These are phyloP conservation scores for Candolleomyces efflorescens DNA, from an alignment of 768 basidiomycete genomes.

Conservation along the genomic window DNA sequence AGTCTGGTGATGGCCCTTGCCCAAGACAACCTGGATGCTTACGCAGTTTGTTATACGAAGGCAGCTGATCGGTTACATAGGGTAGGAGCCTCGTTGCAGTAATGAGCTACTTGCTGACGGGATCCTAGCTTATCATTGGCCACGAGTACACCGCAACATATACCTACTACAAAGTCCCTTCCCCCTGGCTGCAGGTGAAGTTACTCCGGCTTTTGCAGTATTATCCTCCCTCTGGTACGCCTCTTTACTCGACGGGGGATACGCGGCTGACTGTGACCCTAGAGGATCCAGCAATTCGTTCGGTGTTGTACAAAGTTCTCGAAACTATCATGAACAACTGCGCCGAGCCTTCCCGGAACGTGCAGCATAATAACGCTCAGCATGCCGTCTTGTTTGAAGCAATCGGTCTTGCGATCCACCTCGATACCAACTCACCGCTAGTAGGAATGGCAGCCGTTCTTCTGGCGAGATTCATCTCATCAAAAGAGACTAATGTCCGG, in stretches of 20 bases:
- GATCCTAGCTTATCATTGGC: constrained; percentile 76
- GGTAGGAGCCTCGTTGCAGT: constrained; percentile 37
- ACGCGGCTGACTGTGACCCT: constrained; percentile 6
- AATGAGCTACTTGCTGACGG: constrained; percentile 4
- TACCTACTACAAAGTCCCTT: constrained; percentile 96
- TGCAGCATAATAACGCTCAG: constrained; percentile 98
- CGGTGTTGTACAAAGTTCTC: constrained; percentile 76
- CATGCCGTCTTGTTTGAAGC: constrained; percentile 98
- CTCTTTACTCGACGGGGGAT: constrained; percentile 15
- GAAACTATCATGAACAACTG: constrained; percentile 89
- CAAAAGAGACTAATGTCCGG: constrained; percentile 97
- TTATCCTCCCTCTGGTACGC: constrained; percentile 85
- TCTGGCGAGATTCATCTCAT: constrained; percentile 93
- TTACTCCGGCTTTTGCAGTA: constrained; percentile 90
- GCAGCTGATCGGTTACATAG: constrained; percentile 86
- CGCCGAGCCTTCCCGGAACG: constrained; percentile 87
- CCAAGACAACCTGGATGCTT: constrained; percentile 90
- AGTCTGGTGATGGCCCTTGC: constrained; percentile 92
- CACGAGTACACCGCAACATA: constrained; percentile 87
- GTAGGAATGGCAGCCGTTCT: constrained; percentile 86
- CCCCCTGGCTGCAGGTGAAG: constrained; percentile 97
- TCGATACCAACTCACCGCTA: constrained; percentile 86
- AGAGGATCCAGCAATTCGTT: constrained; percentile 83
- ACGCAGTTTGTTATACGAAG: constrained; percentile 88
- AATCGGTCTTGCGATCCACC: constrained; percentile 92